phyloP scores from a whole-genome alignment of 768 basidiomycete species.

The Cantharellus cinnabarinus region DNA sequence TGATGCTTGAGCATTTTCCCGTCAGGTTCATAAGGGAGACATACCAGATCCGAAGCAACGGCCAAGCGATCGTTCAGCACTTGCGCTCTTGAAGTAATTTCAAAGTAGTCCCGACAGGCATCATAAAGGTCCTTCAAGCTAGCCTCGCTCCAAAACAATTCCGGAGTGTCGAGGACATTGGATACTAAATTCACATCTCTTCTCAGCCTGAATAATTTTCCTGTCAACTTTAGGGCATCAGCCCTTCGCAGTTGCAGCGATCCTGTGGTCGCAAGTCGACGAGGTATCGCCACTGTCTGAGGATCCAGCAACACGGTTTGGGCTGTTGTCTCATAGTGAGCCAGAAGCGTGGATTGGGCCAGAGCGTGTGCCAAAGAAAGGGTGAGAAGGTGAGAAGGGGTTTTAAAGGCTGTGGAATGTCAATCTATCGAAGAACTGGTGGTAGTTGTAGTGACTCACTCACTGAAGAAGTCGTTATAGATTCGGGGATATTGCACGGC shows the following conservation, averaged over 20 bases:
- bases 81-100: slow-evolving; percentile 64
- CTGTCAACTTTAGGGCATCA: slow-evolving; percentile 75
- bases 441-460: slow-evolving; percentile 13
- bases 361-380: slow-evolving; percentile 88
- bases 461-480: slow-evolving; percentile 93
- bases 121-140: slow-evolving; percentile 77
- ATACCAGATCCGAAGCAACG: slow-evolving; percentile 72
- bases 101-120: slow-evolving; percentile 87
- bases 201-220: slow-evolving; percentile 66
- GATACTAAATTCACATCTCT: slow-evolving; percentile 81
- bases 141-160: slow-evolving; percentile 89
- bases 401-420: slow-evolving; percentile 52
- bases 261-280: slow-evolving; percentile 61
- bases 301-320: slow-evolving; percentile 61
- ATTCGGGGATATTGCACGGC: slow-evolving; percentile 73
- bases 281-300: slow-evolving; percentile 59
- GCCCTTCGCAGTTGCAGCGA: slow-evolving; percentile 51
- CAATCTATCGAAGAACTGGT: background rate
- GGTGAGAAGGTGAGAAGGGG: slow-evolving; percentile 73
- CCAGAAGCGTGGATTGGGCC: slow-evolving; percentile 83
- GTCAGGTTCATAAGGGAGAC: slow-evolving; percentile 15
- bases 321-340: slow-evolving; percentile 65
- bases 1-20: background rate
- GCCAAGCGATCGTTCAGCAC: slow-evolving; percentile 75
- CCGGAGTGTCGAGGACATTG: slow-evolving; percentile 84